Conservation (phyloP, 225 moss, liverwort and hornwort species). For the Polytrichum commune region DNA sequence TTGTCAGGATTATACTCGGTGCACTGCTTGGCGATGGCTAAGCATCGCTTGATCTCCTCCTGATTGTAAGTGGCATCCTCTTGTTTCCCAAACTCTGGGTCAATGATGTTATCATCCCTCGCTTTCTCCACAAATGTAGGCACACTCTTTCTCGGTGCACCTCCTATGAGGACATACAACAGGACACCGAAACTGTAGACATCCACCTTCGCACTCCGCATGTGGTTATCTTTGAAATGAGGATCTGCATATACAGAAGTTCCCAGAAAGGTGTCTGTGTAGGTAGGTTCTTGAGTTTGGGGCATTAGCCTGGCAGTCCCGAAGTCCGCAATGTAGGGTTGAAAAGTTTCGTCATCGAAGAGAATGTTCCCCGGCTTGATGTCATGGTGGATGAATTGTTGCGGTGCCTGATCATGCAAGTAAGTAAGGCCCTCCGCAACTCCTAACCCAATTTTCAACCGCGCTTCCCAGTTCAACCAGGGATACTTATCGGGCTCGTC, state of each 20-base stretch:
- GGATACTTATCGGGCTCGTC: background rate
- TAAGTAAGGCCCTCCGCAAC: slow-evolving; percentile 22
- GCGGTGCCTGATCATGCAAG: slow-evolving; percentile 20
- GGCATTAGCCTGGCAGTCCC: slow-evolving; percentile 26
- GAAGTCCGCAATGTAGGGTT: slow-evolving; percentile 28
- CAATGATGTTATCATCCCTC: background rate
- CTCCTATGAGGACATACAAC: slow-evolving; percentile 14
- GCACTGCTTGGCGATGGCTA: slow-evolving; percentile 17
- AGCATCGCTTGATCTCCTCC: slow-evolving; percentile 6
- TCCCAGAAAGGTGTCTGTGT: slow-evolving; percentile 5
- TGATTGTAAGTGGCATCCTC: slow-evolving; percentile 1
- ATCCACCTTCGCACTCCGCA: slow-evolving; percentile 10
- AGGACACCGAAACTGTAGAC: slow-evolving; percentile 27
- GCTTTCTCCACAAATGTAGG: background rate
- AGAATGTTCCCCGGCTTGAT: slow-evolving; percentile 39
- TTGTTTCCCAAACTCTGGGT: background rate
- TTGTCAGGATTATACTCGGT: slow-evolving; percentile 1
- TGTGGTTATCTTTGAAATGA: background rate
- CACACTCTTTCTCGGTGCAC: background rate
- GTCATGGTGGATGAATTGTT: slow-evolving; percentile 26
- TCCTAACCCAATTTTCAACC: slow-evolving; percentile 22
- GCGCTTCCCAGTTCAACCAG: slow-evolving; percentile 16
- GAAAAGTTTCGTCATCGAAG: slow-evolving; percentile 4
- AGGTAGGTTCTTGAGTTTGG: background rate
- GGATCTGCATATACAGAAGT: slow-evolving; percentile 27